These are phyloP conservation scores for Auricularia sp. DNA, from an alignment of 768 basidiomycete species.

Conservation along the genomic window DNA sequence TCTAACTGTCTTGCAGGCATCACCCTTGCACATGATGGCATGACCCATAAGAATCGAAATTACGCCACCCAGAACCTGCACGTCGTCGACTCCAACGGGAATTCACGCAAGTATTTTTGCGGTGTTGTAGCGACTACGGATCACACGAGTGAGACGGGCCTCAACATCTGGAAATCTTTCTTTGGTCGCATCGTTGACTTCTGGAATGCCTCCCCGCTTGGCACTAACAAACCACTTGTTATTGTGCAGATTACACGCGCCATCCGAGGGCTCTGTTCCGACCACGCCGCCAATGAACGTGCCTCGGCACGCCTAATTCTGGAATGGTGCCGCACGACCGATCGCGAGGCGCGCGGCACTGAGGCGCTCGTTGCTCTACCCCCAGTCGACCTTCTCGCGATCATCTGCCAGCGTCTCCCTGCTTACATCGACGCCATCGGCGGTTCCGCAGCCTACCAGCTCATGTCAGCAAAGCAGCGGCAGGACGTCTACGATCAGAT, in stretches of 20 bases:
- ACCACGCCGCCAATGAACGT: slow-evolving; percentile 24
- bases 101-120: slow-evolving; percentile 9
- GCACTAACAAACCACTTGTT: not conserved
- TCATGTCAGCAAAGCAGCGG: slow-evolving; percentile 11
- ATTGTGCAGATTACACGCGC: slow-evolving; percentile 12
- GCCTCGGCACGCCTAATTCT: slow-evolving; percentile 11
- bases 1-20: slow-evolving; percentile 6
- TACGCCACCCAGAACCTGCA: slow-evolving; percentile 15
- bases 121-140: slow-evolving; percentile 13
- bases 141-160: slow-evolving; percentile 20
- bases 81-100: slow-evolving; percentile 10
- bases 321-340: slow-evolving; percentile 6
- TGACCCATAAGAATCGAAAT: slow-evolving; percentile 15
- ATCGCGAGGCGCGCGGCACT: slow-evolving; percentile 5
- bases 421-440: not conserved
- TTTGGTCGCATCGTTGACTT: too few relatives aligned
- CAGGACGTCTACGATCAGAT: slow-evolving; percentile 12
- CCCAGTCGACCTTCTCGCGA: not conserved
- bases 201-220: not conserved
- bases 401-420: not conserved
- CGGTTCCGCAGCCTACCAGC: not conserved
- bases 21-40: slow-evolving; percentile 18
- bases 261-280: slow-evolving; percentile 14
- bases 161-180: slow-evolving; percentile 11
- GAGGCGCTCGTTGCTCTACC: not conserved